A percentile compares a stretch with the other conserved stretches of the same genome.
phyloP scores from a whole-genome alignment of 305 asterid species.

The Rubia balearica region DNA sequence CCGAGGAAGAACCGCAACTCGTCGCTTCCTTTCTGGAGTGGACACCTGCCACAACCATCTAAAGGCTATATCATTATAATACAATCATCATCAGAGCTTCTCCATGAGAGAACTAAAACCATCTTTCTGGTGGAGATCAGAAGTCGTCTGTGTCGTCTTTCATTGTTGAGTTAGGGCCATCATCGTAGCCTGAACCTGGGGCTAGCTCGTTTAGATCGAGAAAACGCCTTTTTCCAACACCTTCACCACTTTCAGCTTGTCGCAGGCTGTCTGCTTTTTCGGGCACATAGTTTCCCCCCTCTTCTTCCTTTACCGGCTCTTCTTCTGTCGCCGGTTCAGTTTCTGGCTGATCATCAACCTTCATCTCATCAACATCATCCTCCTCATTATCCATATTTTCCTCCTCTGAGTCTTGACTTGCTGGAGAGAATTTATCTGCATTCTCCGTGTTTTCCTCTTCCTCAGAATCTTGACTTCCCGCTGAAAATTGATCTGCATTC shows the following conservation, averaged over 20 bases:
- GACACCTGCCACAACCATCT: slow-evolving; percentile 25
- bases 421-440: slow-evolving; percentile 37
- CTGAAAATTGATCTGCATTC: slow-evolving; percentile 35
- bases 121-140: slow-evolving; percentile 21
- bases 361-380: slow-evolving; percentile 33
- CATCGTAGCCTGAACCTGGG: slow-evolving; percentile 83
- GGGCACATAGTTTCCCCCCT: slow-evolving; percentile 28
- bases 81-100: slow-evolving; percentile 32
- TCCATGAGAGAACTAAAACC: slow-evolving; percentile 25
- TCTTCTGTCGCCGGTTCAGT: background rate
- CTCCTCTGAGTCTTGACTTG: slow-evolving; percentile 47
- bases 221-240: slow-evolving; percentile 51
- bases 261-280: slow-evolving; percentile 34
- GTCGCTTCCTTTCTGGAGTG: slow-evolving; percentile 37
- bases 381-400: slow-evolving; percentile 30
- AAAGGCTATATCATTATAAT: slow-evolving; percentile 26
- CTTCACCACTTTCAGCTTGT: slow-evolving; percentile 38
- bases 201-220: slow-evolving; percentile 98
- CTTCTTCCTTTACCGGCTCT: slow-evolving; percentile 29
- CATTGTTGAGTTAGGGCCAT: slow-evolving; percentile 46
- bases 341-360: slow-evolving; percentile 18
- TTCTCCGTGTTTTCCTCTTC: slow-evolving; percentile 29
- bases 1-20: slow-evolving; percentile 34
- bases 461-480: slow-evolving; percentile 49
- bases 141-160: slow-evolving; percentile 47